Evolutionary conservation across 768 basidiomycete species (phyloP).

Genomic region (Cystobasidium tubakii): DNA sequence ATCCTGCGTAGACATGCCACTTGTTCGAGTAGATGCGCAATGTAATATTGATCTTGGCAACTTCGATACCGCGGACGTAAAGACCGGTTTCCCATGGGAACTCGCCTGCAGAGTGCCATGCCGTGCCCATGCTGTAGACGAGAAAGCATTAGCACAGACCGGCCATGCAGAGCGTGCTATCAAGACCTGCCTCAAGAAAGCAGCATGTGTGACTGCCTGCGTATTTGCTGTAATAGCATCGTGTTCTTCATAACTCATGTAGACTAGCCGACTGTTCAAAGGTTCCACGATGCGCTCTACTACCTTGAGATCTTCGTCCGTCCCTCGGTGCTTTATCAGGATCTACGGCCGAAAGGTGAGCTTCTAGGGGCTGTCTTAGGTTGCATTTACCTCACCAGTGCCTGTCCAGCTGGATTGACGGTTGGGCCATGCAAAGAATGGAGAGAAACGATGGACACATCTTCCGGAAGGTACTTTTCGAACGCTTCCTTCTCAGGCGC

Average conservation of each 20-base stretch:
- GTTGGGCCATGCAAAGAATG: constrained; percentile 92
- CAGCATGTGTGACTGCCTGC: constrained; percentile 95
- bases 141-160: neutral
- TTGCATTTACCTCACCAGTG: constrained; percentile 59
- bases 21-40: constrained; percentile 93
- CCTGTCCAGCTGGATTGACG: constrained; percentile 80
- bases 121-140: constrained; percentile 84
- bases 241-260: constrained; percentile 92
- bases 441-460: constrained; percentile 81
- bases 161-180: neutral
- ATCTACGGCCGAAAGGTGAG: constrained; percentile 55
- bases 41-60: constrained; percentile 93
- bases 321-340: constrained; percentile 76
- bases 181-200: constrained; percentile 74
- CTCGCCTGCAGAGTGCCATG: constrained; percentile 68
- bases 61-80: constrained; percentile 95
- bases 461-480: constrained; percentile 74
- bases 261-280: constrained; percentile 77
- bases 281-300: constrained; percentile 77
- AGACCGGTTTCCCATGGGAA: constrained; percentile 93
- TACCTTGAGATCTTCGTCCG: constrained; percentile 63
- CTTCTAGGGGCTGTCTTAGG: too few relatives aligned
- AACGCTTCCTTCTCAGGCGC: constrained; percentile 86
- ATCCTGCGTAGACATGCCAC: constrained; percentile 98
- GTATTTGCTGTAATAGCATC: constrained; percentile 96